Evolutionary conservation across 306 rosid genomes (phyloP).

Genomic region (Morella rubra): DNA sequence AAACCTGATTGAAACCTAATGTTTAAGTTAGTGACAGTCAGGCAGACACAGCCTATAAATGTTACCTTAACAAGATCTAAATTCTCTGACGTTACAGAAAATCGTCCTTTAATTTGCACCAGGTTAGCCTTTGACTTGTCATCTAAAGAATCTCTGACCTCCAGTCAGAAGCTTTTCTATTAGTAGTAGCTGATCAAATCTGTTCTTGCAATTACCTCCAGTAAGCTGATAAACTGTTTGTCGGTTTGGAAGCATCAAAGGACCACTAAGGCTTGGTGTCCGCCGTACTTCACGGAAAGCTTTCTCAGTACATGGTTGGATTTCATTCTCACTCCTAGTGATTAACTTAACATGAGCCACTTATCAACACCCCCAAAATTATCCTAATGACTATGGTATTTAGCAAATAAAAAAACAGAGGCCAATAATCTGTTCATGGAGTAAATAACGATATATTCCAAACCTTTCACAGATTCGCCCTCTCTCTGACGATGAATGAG

Average conservation of each 20-base stretch:
- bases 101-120: slow-evolving; percentile 96
- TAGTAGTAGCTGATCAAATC: slow-evolving; percentile 14
- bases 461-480: slow-evolving; percentile 60
- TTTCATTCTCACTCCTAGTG: slow-evolving; percentile 72
- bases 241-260: slow-evolving; percentile 95
- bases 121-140: slow-evolving; percentile 91
- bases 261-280: slow-evolving; percentile 95
- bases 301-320: slow-evolving; percentile 51
- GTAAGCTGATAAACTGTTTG: slow-evolving; percentile 99
- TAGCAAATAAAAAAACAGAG: slow-evolving; percentile 1
- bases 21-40: too few species aligned
- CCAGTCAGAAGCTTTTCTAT: too few species aligned
- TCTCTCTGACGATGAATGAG: slow-evolving; percentile 70
- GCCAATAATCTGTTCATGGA: not conserved
- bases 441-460: slow-evolving; percentile 17
- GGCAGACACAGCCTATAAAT: slow-evolving; percentile 15
- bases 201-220: slow-evolving; percentile 90
- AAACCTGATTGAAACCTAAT: too few species aligned
- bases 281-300: slow-evolving; percentile 58
- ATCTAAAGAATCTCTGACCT: slow-evolving; percentile 90
- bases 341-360: slow-evolving; percentile 27
- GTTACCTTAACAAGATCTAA: slow-evolving; percentile 94
- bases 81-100: slow-evolving; percentile 96
- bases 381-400: slow-evolving; percentile 5
- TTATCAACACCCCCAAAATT: slow-evolving; percentile 9